These are phyloP conservation scores for Starmerella geochares DNA, from an alignment of 805 yeast species.

Conservation along the genomic window DNA sequence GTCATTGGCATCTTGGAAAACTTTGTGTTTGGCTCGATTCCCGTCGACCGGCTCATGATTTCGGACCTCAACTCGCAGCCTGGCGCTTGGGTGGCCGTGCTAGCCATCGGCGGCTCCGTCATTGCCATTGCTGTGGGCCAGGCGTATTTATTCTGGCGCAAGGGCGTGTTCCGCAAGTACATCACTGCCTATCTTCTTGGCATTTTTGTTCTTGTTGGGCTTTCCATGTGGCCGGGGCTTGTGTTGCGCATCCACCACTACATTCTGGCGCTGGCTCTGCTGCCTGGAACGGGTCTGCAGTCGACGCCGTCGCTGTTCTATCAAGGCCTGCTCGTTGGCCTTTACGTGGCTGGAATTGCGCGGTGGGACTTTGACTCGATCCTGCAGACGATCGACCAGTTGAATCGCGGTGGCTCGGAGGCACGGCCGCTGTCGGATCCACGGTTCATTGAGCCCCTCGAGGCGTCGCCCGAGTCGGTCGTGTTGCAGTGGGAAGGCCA, in stretches of 20 bases:
- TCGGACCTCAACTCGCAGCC: conserved; percentile 64
- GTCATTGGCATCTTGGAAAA: conserved; percentile 82
- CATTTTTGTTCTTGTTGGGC: conserved; percentile 36
- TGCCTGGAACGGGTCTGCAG: conserved; percentile 71
- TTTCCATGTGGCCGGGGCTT: conserved; percentile 51
- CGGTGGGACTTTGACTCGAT: conserved; percentile 92
- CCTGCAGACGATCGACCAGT: conserved; percentile 59
- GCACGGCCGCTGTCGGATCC: conserved; percentile 34
- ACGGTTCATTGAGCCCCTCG: conserved; percentile 19
- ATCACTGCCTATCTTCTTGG: conserved; percentile 44
- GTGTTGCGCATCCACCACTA: conserved; percentile 74
- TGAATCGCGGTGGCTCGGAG: conserved; percentile 52
- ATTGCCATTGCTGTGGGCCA: conserved; percentile 55
- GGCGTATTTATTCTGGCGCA: conserved; percentile 68
- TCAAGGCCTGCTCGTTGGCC: conserved; percentile 77
- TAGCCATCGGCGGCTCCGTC: conserved; percentile 41
- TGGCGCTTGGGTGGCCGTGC: conserved; percentile 61
- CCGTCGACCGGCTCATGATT: conserved; percentile 72
- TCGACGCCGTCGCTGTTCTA: conserved; percentile 41
- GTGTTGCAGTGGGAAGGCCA: conserved; percentile 23
- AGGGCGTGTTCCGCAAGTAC: conserved; percentile 47
- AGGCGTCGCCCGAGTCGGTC: conserved; percentile 19
- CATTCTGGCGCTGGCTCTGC: conserved; percentile 60
- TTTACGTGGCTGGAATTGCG: conserved; percentile 72
- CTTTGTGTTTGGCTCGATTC: conserved; percentile 76